Base-by-base conservation (phyloP, 768 basidiomycete species). In the Tricholoma bakamatsutake region DNA sequence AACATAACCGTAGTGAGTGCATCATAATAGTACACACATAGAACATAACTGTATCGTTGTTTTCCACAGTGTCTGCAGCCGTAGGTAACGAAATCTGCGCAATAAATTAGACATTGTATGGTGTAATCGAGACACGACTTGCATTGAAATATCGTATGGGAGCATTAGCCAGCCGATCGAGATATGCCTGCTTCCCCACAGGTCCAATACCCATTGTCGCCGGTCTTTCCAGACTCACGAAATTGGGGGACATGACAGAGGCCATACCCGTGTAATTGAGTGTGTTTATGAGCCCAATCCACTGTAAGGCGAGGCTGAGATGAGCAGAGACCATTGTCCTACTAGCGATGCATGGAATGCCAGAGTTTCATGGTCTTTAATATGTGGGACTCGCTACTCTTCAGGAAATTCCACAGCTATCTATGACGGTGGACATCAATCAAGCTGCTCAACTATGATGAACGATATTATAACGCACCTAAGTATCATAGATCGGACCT, bases 11-110 rank as follows among this genome's bases (percentile, higher is more conserved):
- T 11, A n/a, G 7, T 8, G 18, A 42, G 21, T 24, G 21, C 21
- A 24, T 24, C 10, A 21, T 7, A 17, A 21, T 15, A 27, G 30
- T 28, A 58, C 54, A 21, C 47, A 61, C 60, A 30, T 58, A 61
- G 50, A 61, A 58, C 12, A 46, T 17, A 21, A 61, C 45, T 2
- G 15, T 52, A 35, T 58, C 42, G 2, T 18, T 15, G 9, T 52
- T 42, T 48, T 61, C 60, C 11, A 61, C 34, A n/a, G 51, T 61
- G 37, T 58, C 28, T 6, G 33, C 42, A 4, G 54, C 3, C 51
- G 42, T 37, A 35, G 59, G 58, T 11, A 56, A 30, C 3, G 40
- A 42, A 18, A 42, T 42, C 40, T 42, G 18, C 18, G 8, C 17
- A 42, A 42, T 42, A 42, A 18, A 8, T 15, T 42, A 15, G 40